These are phyloP conservation scores for Nemania serpens DNA, from an alignment of 2,329 filamentous ascomycete genomes.

Conservation along the genomic window DNA sequence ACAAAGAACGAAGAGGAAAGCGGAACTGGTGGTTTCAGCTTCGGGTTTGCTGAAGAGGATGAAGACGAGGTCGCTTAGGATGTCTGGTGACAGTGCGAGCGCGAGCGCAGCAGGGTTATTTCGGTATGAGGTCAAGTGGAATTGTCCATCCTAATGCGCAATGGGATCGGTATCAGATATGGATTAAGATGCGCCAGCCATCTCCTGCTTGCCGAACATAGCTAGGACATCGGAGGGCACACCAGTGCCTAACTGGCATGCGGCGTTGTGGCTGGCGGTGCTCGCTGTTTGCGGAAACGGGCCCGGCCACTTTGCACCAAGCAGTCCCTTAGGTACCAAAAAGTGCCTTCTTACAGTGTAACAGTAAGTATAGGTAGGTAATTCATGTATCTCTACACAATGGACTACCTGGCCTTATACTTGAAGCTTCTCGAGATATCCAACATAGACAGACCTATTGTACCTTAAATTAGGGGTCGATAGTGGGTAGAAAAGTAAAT, in stretches of 20 bases:
- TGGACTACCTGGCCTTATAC: too few relatives aligned
- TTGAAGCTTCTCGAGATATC: too few relatives aligned
- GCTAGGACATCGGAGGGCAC: too few relatives aligned
- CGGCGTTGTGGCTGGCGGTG: constrained; percentile 8
- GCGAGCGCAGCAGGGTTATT: not conserved
- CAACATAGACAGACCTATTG: too few relatives aligned
- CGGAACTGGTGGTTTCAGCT: constrained; percentile 53
- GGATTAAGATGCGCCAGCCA: too few relatives aligned
- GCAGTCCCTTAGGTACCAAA: not conserved
- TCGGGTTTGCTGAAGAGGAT: constrained; percentile 56
- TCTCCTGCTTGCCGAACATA: too few relatives aligned
- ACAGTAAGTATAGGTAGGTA: too few relatives aligned
- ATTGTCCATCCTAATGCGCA: not conserved
- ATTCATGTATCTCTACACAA: too few relatives aligned
- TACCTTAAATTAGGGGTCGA: too few relatives aligned
- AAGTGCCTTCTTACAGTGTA: too few relatives aligned
- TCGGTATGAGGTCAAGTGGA: not conserved
- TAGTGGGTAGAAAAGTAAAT: too few relatives aligned
- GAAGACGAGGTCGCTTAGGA: constrained; percentile 52
- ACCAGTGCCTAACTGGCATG: not conserved
- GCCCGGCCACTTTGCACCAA: not conserved
- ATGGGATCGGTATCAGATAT: too few relatives aligned
- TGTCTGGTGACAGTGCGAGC: not conserved
- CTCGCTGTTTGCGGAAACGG: constrained; percentile 18
- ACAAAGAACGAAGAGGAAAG: constrained; percentile 47